Percentiles rank a stretch among this genome's conserved stretches.
Evolutionary conservation across 768 basidiomycete species (phyloP).

Genomic region (Pleurotus djamor): DNA sequence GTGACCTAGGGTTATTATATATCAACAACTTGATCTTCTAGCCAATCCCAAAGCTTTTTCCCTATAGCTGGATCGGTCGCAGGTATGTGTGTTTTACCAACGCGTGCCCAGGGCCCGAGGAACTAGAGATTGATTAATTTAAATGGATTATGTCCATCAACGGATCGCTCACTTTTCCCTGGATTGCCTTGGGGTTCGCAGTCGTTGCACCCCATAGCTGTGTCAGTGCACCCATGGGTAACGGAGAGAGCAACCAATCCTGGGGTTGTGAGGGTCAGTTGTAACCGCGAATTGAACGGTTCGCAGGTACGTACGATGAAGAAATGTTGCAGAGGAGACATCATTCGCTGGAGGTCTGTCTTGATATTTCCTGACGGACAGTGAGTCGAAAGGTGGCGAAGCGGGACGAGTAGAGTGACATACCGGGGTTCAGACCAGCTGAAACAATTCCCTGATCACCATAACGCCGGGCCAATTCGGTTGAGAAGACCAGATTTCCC

Average conservation of each 20-base stretch:
- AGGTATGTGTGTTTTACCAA: constrained; percentile 11
- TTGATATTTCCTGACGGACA: background rate
- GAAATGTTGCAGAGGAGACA: background rate
- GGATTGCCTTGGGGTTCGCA: constrained; percentile 23
- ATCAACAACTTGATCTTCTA: constrained; percentile 25
- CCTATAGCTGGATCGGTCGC: constrained; percentile 22
- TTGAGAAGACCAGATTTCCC: background rate
- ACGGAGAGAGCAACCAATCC: background rate
- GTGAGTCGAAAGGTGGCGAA: background rate
- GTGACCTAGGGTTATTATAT: background rate
- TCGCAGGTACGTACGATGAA: background rate
- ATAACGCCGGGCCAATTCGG: background rate
- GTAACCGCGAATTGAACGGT: background rate
- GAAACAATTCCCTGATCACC: background rate
- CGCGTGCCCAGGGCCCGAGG: constrained; percentile 26
- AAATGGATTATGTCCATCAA: background rate
- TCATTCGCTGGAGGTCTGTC: background rate
- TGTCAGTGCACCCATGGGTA: constrained; percentile 30
- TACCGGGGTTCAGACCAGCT: background rate
- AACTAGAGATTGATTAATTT: constrained; percentile 16
- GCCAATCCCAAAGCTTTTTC: constrained; percentile 25
- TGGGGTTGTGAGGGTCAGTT: background rate
- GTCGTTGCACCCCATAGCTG: constrained; percentile 35
- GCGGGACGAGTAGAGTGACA: background rate
- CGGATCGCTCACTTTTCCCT: constrained; percentile 25